These are phyloP conservation scores for Malassezia japonica DNA, from an alignment of 1,284 basidiomycete genomes.

Conservation along the genomic window DNA sequence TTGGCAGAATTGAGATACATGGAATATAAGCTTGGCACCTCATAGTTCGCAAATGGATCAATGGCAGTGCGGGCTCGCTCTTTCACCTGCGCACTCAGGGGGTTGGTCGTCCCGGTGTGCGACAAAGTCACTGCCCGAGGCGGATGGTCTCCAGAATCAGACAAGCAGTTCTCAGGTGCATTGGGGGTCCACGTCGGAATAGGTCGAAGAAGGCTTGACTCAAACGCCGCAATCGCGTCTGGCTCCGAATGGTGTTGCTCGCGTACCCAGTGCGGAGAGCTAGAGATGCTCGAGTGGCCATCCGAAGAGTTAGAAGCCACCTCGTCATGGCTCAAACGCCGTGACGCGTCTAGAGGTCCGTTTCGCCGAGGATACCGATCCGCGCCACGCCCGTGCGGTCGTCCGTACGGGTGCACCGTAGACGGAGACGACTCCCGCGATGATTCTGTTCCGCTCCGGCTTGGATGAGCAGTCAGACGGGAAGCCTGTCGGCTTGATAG, in stretches of 20 bases:
- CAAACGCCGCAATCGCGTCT: neutral
- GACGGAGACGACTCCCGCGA: neutral
- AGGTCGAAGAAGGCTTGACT: too few species aligned
- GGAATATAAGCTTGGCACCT: too few species aligned
- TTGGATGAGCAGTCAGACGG: neutral
- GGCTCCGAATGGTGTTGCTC: neutral
- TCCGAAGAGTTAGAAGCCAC: constrained; percentile 7
- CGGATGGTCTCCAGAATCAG: too few species aligned
- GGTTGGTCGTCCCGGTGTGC: too few species aligned
- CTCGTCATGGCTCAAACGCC: neutral
- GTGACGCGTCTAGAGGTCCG: neutral
- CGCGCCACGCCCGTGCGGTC: too few species aligned
- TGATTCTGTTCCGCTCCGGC: neutral
- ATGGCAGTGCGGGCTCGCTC: too few species aligned
- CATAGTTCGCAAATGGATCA: too few species aligned
- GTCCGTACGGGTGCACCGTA: neutral
- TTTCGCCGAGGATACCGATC: neutral
- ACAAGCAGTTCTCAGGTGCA: too few species aligned
- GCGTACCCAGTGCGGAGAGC: constrained; percentile 6
- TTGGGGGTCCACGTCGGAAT: too few species aligned
- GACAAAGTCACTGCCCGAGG: too few species aligned
- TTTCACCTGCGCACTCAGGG: too few species aligned
- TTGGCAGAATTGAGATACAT: neutral
- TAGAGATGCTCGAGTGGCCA: neutral
- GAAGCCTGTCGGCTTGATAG: neutral